Conservation (phyloP, 768 basidiomycete species). For the Auricularia cornea region DNA sequence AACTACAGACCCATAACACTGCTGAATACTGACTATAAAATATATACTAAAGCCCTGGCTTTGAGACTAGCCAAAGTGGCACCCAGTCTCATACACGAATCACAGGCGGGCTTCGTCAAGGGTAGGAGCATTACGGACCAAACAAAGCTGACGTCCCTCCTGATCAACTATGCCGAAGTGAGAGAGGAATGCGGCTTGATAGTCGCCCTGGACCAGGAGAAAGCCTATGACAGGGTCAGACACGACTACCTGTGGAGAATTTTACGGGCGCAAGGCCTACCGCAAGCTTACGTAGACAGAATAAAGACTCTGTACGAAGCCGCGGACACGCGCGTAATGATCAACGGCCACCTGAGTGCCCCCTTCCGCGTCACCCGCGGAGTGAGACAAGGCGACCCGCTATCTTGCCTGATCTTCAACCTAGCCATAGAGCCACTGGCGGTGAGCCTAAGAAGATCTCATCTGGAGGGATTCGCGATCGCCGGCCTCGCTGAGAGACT, state of each 20-base stretch:
- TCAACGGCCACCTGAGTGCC: constrained; percentile 25
- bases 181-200: constrained; percentile 10
- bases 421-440: constrained; percentile 35
- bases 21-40: constrained; percentile 26
- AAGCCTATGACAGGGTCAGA: constrained; percentile 13
- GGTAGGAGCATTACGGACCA: constrained; percentile 26
- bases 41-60: constrained; percentile 19
- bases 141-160: constrained; percentile 15
- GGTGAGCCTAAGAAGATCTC: constrained; percentile 18
- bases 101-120: constrained; percentile 34
- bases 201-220: constrained; percentile 13
- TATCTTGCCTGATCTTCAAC: constrained; percentile 34
- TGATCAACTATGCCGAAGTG: constrained; percentile 10
- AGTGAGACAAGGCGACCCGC: constrained; percentile 30
- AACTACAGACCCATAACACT: constrained; percentile 22
- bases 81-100: constrained; percentile 18
- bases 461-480: constrained; percentile 14
- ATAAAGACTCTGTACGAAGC: constrained; percentile 22
- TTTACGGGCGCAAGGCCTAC: constrained; percentile 3
- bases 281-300: constrained; percentile 13
- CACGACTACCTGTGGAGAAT: constrained; percentile 12
- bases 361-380: constrained; percentile 23
- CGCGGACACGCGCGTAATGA: constrained; percentile 22
- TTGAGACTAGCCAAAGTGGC: constrained; percentile 11
- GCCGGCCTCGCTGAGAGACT: constrained; percentile 8